Conservation (phyloP, 495 filamentous ascomycete genomes). For the Hypoxylon perforatum region DNA sequence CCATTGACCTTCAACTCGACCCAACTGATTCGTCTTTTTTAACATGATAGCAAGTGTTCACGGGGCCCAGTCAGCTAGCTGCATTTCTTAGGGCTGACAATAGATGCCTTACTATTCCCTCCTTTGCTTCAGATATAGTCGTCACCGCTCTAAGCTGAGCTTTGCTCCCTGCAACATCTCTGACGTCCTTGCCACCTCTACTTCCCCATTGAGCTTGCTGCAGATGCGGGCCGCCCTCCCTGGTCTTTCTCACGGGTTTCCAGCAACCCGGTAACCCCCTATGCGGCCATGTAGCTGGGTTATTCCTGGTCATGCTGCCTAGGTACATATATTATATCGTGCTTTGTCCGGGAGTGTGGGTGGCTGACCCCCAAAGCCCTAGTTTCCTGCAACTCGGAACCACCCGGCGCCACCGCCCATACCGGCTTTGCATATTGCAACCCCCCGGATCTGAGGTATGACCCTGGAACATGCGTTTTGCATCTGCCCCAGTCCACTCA, state of each 20-base stretch:
- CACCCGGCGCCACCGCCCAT: conserved; percentile 38
- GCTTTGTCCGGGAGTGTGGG: conserved; percentile 5
- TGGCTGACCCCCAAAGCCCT: conserved; percentile 30
- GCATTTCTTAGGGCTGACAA: conserved; percentile 3
- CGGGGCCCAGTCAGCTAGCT: background rate
- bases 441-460: conserved; percentile 37
- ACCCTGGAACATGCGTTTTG: conserved; percentile 41
- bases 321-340: conserved; percentile 4
- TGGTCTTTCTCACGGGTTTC: conserved; percentile 29
- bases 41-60: background rate
- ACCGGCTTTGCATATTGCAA: conserved; percentile 40
- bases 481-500: conserved; percentile 42
- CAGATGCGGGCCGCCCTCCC: conserved; percentile 40
- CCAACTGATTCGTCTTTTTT: background rate
- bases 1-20: background rate
- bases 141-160: conserved; percentile 9
- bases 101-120: background rate
- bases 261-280: conserved; percentile 39
- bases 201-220: conserved; percentile 41
- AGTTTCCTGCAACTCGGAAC: conserved; percentile 40
- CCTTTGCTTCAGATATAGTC: background rate
- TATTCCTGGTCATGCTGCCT: conserved; percentile 11
- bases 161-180: conserved; percentile 21
- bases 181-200: conserved; percentile 27
- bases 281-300: conserved; percentile 31